Percentiles rank a stretch among this genome's conserved stretches.
These are phyloP conservation scores for Balamuthia mandrillaris DNA, from an alignment of 208 protist species.

Conservation along the genomic window DNA sequence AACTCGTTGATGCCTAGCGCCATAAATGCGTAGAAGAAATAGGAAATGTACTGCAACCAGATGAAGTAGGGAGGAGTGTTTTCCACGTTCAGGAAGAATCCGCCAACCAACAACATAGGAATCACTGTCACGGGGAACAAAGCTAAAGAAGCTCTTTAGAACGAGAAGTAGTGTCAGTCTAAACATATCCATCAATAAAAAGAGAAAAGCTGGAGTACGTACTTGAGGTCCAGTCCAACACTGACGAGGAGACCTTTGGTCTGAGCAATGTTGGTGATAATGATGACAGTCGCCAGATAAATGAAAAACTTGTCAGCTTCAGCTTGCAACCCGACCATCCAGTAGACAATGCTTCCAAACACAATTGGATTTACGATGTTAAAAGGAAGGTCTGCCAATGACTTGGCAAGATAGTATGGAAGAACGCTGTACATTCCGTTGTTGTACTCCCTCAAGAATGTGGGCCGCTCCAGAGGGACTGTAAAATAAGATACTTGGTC, in stretches of 20 bases:
- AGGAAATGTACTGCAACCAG: conserved; percentile 41
- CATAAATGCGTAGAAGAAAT: conserved; percentile 47
- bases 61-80: conserved; percentile 44
- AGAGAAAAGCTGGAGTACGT: not conserved
- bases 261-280: not conserved
- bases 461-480: not conserved
- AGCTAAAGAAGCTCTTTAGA: no score
- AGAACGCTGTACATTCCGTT: not conserved
- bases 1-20: conserved; percentile 35
- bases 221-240: no score
- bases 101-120: conserved; percentile 39
- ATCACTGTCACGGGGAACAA: conserved; percentile 1
- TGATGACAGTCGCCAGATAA: not conserved
- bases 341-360: conserved; percentile 4
- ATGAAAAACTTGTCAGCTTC: conserved; percentile 39
- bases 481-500: no score
- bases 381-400: not conserved
- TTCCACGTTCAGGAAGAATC: conserved; percentile 8
- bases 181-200: not conserved
- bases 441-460: not conserved
- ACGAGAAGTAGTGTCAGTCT: no score
- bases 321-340: conserved; percentile 23
- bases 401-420: conserved; percentile 20
- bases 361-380: not conserved
- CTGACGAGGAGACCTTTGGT: not conserved